Evolutionary conservation across 805 yeast genomes (phyloP).

Genomic region (Pichia heedii): DNA sequence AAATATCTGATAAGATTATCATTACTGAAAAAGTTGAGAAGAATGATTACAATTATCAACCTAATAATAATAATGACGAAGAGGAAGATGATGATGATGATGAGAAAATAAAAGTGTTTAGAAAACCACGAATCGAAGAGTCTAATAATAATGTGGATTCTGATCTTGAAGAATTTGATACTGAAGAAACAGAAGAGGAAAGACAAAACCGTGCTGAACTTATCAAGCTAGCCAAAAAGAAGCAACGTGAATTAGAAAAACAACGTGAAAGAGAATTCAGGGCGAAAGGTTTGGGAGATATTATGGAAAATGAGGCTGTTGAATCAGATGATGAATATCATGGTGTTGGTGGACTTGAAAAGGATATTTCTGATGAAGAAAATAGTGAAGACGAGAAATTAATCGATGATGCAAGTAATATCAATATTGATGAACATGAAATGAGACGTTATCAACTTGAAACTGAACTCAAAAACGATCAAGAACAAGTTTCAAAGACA

Average conservation of each 20-base stretch:
- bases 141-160: slow-evolving; percentile 22
- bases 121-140: slow-evolving; percentile 2
- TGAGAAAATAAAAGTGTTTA: slow-evolving; percentile 14
- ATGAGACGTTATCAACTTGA: slow-evolving; percentile 49
- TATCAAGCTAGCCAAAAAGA: slow-evolving; percentile 19
- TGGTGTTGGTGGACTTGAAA: slow-evolving; percentile 70
- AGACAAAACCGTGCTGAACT: slow-evolving; percentile 20
- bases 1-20: neutral
- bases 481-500: slow-evolving; percentile 54
- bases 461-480: slow-evolving; percentile 54
- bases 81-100: slow-evolving; percentile 14
- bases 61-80: slow-evolving; percentile 8
- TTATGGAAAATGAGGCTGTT: slow-evolving; percentile 76
- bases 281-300: slow-evolving; percentile 44
- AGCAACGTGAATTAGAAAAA: slow-evolving; percentile 17
- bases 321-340: slow-evolving; percentile 88
- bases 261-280: slow-evolving; percentile 44
- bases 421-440: slow-evolving; percentile 48
- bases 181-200: slow-evolving; percentile 32
- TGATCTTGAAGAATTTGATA: slow-evolving; percentile 16
- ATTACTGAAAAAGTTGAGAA: neutral
- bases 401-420: slow-evolving; percentile 61
- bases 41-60: neutral
- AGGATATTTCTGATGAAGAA: slow-evolving; percentile 46
- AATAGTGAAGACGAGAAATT: slow-evolving; percentile 70